These are phyloP conservation scores for Musa beccarii DNA, from an alignment of 176 grass and related monocot species.

Conservation along the genomic window DNA sequence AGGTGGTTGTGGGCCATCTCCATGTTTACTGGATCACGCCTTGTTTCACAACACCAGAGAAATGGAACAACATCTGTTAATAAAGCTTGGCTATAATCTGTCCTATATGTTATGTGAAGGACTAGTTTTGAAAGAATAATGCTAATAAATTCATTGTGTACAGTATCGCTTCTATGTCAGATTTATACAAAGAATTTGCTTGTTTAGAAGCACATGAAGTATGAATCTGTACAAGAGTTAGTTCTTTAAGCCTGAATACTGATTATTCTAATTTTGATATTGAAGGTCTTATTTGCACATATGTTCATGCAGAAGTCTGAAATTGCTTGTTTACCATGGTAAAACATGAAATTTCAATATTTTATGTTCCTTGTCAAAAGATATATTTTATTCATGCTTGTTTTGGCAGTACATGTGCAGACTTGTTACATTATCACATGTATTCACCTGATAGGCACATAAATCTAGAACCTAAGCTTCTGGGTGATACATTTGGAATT, in stretches of 20 bases:
- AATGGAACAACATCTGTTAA: neutral
- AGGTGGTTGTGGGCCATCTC: neutral
- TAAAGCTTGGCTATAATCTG: neutral
- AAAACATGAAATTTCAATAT: neutral
- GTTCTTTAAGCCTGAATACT: neutral
- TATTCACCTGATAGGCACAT: neutral
- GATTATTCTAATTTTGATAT: neutral
- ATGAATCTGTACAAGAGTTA: neutral
- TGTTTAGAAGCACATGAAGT: too few species aligned
- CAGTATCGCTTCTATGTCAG: neutral
- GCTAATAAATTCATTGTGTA: neutral
- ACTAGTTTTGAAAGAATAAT: neutral
- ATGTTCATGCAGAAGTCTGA: neutral
- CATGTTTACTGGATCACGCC: neutral
- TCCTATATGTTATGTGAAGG: neutral
- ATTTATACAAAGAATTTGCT: neutral
- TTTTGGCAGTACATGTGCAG: too few species aligned
- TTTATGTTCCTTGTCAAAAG: neutral
- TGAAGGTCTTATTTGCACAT: neutral
- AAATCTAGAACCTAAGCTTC: neutral
- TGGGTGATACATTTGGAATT: neutral
- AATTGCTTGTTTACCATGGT: neutral
- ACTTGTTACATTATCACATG: neutral
- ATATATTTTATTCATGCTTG: neutral
- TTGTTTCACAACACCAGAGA: neutral